phyloP scores from a whole-genome alignment of 441 rosid genomes.

The Erodium chrysanthum region DNA sequence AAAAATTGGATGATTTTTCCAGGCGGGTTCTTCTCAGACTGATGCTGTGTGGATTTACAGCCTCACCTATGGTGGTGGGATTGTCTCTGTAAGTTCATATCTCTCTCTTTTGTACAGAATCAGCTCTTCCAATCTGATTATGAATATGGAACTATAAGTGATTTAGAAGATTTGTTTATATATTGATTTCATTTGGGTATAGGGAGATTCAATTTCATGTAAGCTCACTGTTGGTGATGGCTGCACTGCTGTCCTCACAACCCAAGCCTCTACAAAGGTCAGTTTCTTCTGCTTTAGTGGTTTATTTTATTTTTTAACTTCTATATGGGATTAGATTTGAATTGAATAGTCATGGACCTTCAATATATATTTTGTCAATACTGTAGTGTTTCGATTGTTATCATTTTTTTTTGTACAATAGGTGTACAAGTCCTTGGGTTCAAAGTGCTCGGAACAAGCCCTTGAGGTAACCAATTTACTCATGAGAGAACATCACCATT shows the following conservation, averaged over 20 bases:
- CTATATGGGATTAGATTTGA: neutral
- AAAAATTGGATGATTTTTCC: slow-evolving; percentile 15
- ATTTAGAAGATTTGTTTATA: neutral
- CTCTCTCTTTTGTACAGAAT: neutral
- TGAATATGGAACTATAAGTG: neutral
- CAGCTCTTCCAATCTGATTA: neutral
- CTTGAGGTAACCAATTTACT: slow-evolving; percentile 40
- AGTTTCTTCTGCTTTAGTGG: neutral
- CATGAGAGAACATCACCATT: neutral
- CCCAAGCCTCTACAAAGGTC: slow-evolving; percentile 95
- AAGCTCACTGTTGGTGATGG: slow-evolving; percentile 54
- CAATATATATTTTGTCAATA: neutral
- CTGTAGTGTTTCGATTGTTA: neutral
- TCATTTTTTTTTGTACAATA: slow-evolving; percentile 13
- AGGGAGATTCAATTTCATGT: slow-evolving; percentile 79
- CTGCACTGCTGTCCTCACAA: slow-evolving; percentile 67
- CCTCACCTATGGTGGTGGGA: slow-evolving; percentile 87
- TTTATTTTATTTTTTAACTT: neutral
- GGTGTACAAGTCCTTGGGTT: slow-evolving; percentile 79
- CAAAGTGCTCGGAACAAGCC: slow-evolving; percentile 55
- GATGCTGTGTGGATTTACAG: slow-evolving; percentile 87
- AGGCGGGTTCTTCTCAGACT: slow-evolving; percentile 61
- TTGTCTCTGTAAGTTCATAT: slow-evolving; percentile 56
- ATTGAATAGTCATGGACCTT: neutral
- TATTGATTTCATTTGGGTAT: slow-evolving; percentile 12